Percentiles rank a stretch among this genome's conserved stretches.
phyloP scores from a whole-genome alignment of 768 basidiomycete species.

The Agrocybe chaxingu region DNA sequence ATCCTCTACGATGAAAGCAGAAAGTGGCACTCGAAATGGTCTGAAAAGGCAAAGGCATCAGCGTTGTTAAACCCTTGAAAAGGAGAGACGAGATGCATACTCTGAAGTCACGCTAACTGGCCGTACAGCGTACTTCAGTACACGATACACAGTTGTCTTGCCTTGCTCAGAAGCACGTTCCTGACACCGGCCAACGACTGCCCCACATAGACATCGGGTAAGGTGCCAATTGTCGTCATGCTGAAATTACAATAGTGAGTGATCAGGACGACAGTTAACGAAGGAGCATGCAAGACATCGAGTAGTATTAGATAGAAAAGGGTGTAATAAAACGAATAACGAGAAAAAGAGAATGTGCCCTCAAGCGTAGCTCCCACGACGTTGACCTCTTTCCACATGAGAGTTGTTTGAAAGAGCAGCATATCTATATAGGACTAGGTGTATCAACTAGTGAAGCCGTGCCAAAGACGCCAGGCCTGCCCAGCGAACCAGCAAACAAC shows the following conservation, averaged over 20 bases:
- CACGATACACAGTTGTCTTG: constrained; percentile 50
- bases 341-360: constrained; percentile 53
- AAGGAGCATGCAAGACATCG: constrained; percentile 7
- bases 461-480: constrained; percentile 20
- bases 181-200: constrained; percentile 70
- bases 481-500: constrained; percentile 11
- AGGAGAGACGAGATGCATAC: constrained; percentile 38
- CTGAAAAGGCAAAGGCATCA: constrained; percentile 21
- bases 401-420: constrained; percentile 78
- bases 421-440: constrained; percentile 75
- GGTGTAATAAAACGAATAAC: constrained; percentile 7
- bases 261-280: constrained; percentile 14
- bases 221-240: constrained; percentile 60
- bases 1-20: constrained; percentile 88
- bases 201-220: constrained; percentile 81
- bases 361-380: constrained; percentile 87
- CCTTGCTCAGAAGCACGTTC: constrained; percentile 35
- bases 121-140: constrained; percentile 83
- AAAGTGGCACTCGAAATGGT: constrained; percentile 56
- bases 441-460: constrained; percentile 81
- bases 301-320: constrained; percentile 12
- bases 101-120: constrained; percentile 59
- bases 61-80: not conserved
- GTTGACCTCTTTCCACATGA: constrained; percentile 61
- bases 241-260: constrained; percentile 28